A percentile compares a stretch with the other conserved stretches of the same genome.
Evolutionary conservation across 345 rosid genomes (phyloP).

Genomic region (Syzygium jambos): DNA sequence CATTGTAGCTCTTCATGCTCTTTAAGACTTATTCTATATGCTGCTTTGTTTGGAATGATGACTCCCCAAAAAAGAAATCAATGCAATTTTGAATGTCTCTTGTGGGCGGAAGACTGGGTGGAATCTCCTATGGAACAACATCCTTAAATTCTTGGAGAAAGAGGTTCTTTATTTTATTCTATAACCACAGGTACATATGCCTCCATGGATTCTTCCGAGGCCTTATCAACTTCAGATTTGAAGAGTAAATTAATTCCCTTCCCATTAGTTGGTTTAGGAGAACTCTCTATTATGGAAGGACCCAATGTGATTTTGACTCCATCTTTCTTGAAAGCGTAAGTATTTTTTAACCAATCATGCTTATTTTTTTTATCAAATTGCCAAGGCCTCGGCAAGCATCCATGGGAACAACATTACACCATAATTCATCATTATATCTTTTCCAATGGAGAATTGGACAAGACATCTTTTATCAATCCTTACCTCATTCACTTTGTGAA

Average conservation of each 20-base stretch:
- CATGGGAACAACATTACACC: background rate
- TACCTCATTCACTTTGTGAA: background rate
- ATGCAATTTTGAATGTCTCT: background rate
- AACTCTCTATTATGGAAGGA: background rate
- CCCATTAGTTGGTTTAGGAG: background rate
- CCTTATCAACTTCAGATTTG: background rate
- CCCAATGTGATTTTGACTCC: background rate
- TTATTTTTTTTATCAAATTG: background rate
- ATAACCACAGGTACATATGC: background rate
- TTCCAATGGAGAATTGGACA: background rate
- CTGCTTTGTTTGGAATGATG: background rate
- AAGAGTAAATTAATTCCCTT: background rate
- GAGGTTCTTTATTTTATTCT: background rate
- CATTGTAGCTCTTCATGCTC: background rate
- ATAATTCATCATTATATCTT: background rate
- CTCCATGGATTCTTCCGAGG: background rate
- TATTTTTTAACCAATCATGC: too few species aligned
- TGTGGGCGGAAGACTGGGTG: fast-evolving
- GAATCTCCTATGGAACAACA: background rate
- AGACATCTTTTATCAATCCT: background rate
- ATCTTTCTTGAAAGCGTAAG: background rate
- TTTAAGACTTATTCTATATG: background rate
- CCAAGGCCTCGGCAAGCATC: background rate
- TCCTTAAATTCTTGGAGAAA: background rate
- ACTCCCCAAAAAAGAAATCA: background rate